Evolutionary conservation across 495 filamentous ascomycete species (phyloP).

Genomic region (Rhizodiscina lignyota): DNA sequence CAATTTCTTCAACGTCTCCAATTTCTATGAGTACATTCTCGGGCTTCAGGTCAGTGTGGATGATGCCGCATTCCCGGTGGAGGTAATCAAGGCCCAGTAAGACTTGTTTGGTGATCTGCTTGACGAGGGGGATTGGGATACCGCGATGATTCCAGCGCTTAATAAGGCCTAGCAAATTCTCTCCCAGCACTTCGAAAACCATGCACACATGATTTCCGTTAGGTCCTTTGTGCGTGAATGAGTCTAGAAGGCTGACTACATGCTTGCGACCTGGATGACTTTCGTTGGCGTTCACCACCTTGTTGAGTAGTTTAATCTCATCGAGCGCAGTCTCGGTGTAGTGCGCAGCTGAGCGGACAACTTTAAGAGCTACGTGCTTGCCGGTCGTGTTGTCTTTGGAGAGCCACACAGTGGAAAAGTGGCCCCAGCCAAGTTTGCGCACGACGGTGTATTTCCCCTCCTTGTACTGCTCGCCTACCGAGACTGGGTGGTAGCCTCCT

Average conservation of each 20-base stretch:
- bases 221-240: constrained; percentile 93
- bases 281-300: constrained; percentile 80
- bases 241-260: constrained; percentile 89
- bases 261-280: constrained; percentile 79
- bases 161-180: constrained; percentile 90
- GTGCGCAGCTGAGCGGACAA: constrained; percentile 90
- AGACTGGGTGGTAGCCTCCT: constrained; percentile 91
- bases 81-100: constrained; percentile 89
- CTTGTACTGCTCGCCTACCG: constrained; percentile 90
- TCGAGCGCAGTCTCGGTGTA: constrained; percentile 98
- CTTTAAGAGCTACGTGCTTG: constrained; percentile 95
- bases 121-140: constrained; percentile 89
- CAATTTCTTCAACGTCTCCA: constrained; percentile 92
- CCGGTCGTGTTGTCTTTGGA: constrained; percentile 79
- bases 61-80: constrained; percentile 95
- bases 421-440: constrained; percentile 95
- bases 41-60: constrained; percentile 95
- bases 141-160: constrained; percentile 97
- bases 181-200: constrained; percentile 96
- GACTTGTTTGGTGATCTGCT: constrained; percentile 98
- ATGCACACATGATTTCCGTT: constrained; percentile 96
- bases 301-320: constrained; percentile 94
- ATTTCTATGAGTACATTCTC: constrained; percentile 99
- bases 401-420: constrained; percentile 97
- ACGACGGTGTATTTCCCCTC: constrained; percentile 93